phyloP scores from a whole-genome alignment of 371 early-diverging fungal species.

The Syncephalastrum sp. region DNA sequence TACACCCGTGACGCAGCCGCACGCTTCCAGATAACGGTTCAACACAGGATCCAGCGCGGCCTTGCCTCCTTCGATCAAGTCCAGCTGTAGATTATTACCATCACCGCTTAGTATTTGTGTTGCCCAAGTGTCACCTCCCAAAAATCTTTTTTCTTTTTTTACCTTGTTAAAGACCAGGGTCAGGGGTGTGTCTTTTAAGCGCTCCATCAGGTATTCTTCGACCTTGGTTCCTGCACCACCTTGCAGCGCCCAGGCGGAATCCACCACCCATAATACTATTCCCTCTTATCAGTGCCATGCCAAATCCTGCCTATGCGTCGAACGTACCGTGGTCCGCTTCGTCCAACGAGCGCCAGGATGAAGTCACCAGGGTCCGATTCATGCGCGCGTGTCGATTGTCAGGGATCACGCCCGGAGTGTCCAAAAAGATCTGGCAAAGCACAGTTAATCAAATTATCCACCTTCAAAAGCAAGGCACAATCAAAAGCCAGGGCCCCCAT shows the following conservation, averaged over 20 bases:
- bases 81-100: slow-evolving; percentile 37
- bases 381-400: slow-evolving; percentile 42
- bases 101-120: too few species aligned
- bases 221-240: slow-evolving; percentile 14
- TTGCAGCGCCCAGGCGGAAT: slow-evolving; percentile 52
- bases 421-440: slow-evolving; percentile 45
- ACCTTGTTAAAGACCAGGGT: slow-evolving; percentile 76
- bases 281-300: neutral
- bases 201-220: slow-evolving; percentile 59
- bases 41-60: slow-evolving; percentile 36
- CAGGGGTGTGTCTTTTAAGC: slow-evolving; percentile 52
- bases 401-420: slow-evolving; percentile 65
- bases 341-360: slow-evolving; percentile 72
- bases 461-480: neutral
- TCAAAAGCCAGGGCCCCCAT: too few species aligned
- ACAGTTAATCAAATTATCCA: neutral
- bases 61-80: slow-evolving; percentile 46
- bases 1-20: slow-evolving; percentile 25
- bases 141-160: slow-evolving; percentile 2
- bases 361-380: slow-evolving; percentile 64
- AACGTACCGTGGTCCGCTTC: slow-evolving; percentile 64
- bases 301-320: neutral
- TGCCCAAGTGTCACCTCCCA: too few species aligned
- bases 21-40: slow-evolving; percentile 23
- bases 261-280: slow-evolving; percentile 60